Conservation (phyloP, 176 grass and related monocot species). For the Triticum timopheevii region DNA sequence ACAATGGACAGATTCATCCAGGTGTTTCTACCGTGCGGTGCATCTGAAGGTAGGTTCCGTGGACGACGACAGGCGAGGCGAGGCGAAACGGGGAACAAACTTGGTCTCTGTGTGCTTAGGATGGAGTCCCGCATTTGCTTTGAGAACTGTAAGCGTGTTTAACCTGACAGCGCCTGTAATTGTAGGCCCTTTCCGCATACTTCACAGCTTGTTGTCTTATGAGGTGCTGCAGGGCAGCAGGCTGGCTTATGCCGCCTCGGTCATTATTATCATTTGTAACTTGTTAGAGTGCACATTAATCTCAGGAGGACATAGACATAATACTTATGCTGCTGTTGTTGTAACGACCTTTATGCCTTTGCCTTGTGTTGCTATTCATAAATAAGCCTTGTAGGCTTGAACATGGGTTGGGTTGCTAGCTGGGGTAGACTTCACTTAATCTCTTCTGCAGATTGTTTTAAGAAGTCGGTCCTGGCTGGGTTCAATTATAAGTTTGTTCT, state of each 20-base stretch:
- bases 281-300: conserved; percentile 39
- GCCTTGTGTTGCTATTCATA: neutral
- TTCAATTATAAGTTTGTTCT: no score
- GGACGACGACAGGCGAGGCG: neutral
- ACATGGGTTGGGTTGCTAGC: neutral
- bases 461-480: no score
- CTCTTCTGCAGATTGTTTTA: neutral
- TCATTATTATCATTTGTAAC: conserved; percentile 22
- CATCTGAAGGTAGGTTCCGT: neutral
- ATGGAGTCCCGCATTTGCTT: conserved; percentile 40
- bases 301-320: neutral
- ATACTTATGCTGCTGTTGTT: neutral
- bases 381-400: conserved; percentile 10
- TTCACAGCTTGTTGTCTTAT: neutral
- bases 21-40: conserved; percentile 41
- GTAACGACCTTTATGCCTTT: conserved; percentile 6
- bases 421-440: neutral
- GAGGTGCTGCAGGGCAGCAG: neutral
- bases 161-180: conserved; percentile 26
- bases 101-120: conserved; percentile 11
- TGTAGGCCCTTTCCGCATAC: conserved; percentile 29
- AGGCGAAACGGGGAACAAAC: neutral
- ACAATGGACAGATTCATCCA: conserved; percentile 39
- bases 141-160: conserved; percentile 47
- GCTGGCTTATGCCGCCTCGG: conserved; percentile 18